phyloP scores from a whole-genome alignment of 768 basidiomycete species.

The Macrolepiota albuminosa region DNA sequence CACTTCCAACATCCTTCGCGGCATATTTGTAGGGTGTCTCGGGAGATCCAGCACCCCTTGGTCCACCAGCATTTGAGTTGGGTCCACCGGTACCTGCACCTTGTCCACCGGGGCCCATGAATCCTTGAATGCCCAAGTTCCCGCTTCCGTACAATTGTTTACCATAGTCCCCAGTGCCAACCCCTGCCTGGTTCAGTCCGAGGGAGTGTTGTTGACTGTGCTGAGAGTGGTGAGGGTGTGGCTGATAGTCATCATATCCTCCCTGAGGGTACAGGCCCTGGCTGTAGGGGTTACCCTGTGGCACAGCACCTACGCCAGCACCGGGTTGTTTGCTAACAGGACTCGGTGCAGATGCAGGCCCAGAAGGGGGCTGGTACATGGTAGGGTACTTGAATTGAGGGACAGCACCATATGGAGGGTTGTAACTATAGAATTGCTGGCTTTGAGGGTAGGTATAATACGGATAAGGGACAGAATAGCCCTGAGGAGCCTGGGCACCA shows the following conservation, averaged over 20 bases:
- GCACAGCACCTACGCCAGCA: conserved; percentile 41
- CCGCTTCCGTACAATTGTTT: conserved; percentile 44
- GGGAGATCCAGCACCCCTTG: conserved; percentile 54
- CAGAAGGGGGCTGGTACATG: conserved; percentile 70
- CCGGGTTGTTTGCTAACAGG: conserved; percentile 65
- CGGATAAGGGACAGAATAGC: conserved; percentile 56
- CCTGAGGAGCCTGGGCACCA: conserved; percentile 58
- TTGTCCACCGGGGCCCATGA: conserved; percentile 59
- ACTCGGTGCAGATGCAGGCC: conserved; percentile 59
- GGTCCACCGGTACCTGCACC: conserved; percentile 35
- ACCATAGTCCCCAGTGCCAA: conserved; percentile 36
- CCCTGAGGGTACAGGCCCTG: conserved; percentile 62
- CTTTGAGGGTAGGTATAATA: conserved; percentile 70
- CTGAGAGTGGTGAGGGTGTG: conserved; percentile 44
- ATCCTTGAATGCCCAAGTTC: conserved; percentile 59
- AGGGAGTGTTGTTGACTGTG: conserved; percentile 51
- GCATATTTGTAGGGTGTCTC: conserved; percentile 76
- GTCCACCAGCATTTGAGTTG: conserved; percentile 40
- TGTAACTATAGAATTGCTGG: conserved; percentile 73
- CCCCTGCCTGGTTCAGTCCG: conserved; percentile 36
- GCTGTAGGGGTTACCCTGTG: conserved; percentile 53
- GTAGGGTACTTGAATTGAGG: conserved; percentile 77
- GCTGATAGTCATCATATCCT: conserved; percentile 42
- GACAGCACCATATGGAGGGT: conserved; percentile 41
- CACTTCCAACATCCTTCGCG: conserved; percentile 56